phyloP scores from a whole-genome alignment of 192 early-diverging fungal genomes.

The Coemansia sp. region DNA sequence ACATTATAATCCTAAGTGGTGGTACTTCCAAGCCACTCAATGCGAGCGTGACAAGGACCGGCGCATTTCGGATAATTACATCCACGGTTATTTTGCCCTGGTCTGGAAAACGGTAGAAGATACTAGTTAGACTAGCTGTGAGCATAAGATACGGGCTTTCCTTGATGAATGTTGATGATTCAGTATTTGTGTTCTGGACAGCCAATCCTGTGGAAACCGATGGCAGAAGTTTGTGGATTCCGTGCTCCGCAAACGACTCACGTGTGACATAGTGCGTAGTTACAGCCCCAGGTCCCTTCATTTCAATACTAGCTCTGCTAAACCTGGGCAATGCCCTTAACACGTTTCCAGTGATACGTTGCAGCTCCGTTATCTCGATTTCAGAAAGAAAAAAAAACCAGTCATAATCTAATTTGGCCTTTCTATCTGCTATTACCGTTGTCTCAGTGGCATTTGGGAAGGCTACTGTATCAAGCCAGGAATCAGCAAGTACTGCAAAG shows the following conservation, averaged over 20 bases:
- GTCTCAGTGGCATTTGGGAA: neutral
- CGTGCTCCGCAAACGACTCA: neutral
- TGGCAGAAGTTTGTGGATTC: neutral
- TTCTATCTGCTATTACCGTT: neutral
- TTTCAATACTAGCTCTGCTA: neutral
- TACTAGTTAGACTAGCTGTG: neutral
- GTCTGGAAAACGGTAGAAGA: neutral
- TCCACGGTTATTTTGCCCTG: neutral
- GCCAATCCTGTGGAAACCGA: neutral
- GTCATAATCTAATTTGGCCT: neutral
- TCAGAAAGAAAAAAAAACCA: neutral
- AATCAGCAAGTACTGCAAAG: neutral
- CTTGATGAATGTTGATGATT: neutral
- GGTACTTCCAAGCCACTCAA: neutral
- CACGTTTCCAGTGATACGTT: neutral
- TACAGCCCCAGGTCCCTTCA: neutral
- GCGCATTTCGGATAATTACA: neutral
- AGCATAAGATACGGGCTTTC: neutral
- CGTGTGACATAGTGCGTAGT: neutral
- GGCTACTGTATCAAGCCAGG: neutral
- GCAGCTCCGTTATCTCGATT: neutral
- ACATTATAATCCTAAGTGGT: neutral
- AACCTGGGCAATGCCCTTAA: neutral
- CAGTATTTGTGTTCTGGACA: neutral
- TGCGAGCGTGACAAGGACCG: neutral